A percentile compares a stretch with the other conserved stretches of the same genome.
These are phyloP conservation scores for Talaromyces sp. DNA, from an alignment of 2,329 filamentous ascomycete genomes.

Conservation along the genomic window DNA sequence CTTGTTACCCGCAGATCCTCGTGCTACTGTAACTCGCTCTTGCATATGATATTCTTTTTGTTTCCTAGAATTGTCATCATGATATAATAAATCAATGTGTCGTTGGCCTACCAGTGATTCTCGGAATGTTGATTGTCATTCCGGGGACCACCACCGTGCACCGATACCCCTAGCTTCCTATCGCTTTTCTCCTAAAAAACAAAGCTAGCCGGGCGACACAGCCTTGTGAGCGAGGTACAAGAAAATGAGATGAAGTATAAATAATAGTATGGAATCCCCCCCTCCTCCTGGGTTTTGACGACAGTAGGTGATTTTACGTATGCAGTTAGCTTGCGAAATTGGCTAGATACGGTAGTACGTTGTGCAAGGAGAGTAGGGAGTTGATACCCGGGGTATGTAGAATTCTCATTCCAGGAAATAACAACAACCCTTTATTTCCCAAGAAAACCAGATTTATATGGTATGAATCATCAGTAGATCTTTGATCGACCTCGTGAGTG, in stretches of 20 bases:
- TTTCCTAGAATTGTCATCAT: conserved; percentile 14
- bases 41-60: not conserved
- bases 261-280: too few species aligned
- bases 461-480: conserved; percentile 14
- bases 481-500: conserved; percentile 1
- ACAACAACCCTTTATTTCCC: not conserved
- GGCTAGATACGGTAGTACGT: too few species aligned
- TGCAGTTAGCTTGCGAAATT: too few species aligned
- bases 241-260: too few species aligned
- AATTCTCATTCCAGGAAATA: conserved; percentile 20
- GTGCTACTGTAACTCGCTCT: not conserved
- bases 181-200: not conserved
- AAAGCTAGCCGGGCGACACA: not conserved
- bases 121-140: conserved; percentile 22
- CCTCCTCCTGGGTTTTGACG: too few species aligned
- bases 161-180: conserved; percentile 19
- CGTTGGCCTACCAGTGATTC: not conserved
- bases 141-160: conserved; percentile 8
- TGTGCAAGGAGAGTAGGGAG: conserved; percentile 10
- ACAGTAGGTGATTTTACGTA: too few species aligned
- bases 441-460: conserved; percentile 7
- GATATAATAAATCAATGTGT: conserved; percentile 5
- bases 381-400: not conserved
- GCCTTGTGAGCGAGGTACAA: too few species aligned
- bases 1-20: too few species aligned